A percentile compares a stretch with the other conserved stretches of the same genome.
These are phyloP conservation scores for Capronia americana DNA, from an alignment of 2,329 filamentous ascomycete species.

Conservation along the genomic window DNA sequence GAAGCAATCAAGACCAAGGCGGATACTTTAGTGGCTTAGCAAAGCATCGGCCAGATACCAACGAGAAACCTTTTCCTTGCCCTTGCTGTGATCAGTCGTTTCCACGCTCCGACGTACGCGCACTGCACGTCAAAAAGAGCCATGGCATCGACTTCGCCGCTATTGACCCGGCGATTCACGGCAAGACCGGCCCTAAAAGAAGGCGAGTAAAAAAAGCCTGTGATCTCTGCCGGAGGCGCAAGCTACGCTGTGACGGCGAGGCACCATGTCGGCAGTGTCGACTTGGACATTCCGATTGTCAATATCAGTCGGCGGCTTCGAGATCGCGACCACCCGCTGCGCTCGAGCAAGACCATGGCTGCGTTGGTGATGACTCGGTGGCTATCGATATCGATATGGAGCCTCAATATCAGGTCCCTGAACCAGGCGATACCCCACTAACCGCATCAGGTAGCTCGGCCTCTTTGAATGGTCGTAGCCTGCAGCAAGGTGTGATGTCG, in stretches of 20 bases:
- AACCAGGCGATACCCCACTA: too few relatives aligned
- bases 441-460: too few relatives aligned
- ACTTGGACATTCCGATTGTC: constrained; percentile 10
- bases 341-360: too few relatives aligned
- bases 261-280: constrained; percentile 35
- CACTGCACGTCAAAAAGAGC: constrained; percentile 22
- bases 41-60: constrained; percentile 11
- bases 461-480: too few relatives aligned
- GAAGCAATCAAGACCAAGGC: neutral
- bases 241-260: constrained; percentile 40
- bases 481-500: too few relatives aligned
- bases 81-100: constrained; percentile 23
- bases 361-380: too few relatives aligned
- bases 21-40: too few relatives aligned
- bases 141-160: too few relatives aligned
- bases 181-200: constrained; percentile 16
- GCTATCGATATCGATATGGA: too few relatives aligned
- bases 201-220: constrained; percentile 39
- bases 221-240: constrained; percentile 38
- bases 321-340: too few relatives aligned
- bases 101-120: constrained; percentile 26
- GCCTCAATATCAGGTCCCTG: too few relatives aligned
- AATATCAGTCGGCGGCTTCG: constrained; percentile 3
- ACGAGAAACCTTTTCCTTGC: constrained; percentile 29
- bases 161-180: too few relatives aligned